Percentiles rank a stretch among this genome's conserved stretches.
These are phyloP conservation scores for Saccharomyces hybrid DNA, from an alignment of 1,139 yeast species.

Conservation along the genomic window DNA sequence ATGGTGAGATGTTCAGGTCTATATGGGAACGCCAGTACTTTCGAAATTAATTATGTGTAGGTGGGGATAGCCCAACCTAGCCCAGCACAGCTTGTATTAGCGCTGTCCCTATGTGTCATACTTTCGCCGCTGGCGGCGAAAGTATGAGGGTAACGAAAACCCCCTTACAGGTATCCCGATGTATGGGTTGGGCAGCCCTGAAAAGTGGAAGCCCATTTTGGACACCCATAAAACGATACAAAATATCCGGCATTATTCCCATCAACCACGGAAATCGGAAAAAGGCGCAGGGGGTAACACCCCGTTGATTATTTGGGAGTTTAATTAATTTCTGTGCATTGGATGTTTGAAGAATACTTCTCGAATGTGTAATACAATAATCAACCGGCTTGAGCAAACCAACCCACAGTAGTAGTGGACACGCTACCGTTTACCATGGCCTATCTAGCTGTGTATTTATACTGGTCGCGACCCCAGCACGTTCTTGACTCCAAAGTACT, in stretches of 20 bases:
- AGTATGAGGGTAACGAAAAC: no score
- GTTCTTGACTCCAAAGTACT: not conserved
- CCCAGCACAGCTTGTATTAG: not conserved
- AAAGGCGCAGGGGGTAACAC: not conserved
- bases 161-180: not conserved
- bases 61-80: not conserved
- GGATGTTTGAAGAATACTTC: not conserved
- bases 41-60: no score
- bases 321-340: not conserved
- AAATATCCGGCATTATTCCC: no score
- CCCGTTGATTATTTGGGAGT: not conserved
- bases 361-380: not conserved
- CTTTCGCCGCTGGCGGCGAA: not conserved
- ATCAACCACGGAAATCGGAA: not conserved
- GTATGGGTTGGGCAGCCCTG: not conserved
- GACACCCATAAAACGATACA: not conserved
- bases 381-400: no score
- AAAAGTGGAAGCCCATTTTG: not conserved
- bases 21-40: not conserved
- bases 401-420: not conserved
- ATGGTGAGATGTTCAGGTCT: not conserved
- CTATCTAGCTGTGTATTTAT: not conserved
- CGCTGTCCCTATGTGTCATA: no score
- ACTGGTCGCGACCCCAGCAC: not conserved
- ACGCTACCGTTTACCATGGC: not conserved